Evolutionary conservation across 108 stramenopile species (phyloP).

Genomic region (Fragilariopsis cylindrus): DNA sequence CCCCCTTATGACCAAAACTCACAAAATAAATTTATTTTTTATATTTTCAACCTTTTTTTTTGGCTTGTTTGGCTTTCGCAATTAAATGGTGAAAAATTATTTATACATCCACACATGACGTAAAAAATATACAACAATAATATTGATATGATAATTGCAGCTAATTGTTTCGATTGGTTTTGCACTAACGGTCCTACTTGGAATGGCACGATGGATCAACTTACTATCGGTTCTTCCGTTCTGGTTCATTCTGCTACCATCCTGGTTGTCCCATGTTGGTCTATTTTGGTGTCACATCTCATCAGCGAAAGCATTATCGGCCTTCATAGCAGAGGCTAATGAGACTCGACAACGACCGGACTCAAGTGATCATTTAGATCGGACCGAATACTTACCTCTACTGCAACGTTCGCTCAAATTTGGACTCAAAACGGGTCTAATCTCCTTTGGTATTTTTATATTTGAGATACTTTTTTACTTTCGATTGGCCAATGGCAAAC

Average conservation of each 20-base stretch:
- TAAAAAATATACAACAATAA: too few species aligned
- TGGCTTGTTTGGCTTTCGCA: neutral
- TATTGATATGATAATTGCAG: constrained; percentile 24
- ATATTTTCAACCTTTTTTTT: neutral
- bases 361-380: constrained; percentile 80
- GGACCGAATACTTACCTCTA: constrained; percentile 83
- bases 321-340: constrained; percentile 81
- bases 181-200: constrained; percentile 64
- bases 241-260: constrained; percentile 79
- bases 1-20: neutral
- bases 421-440: constrained; percentile 84
- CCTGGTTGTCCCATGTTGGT: constrained; percentile 75
- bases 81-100: too few species aligned
- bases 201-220: constrained; percentile 65
- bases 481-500: constrained; percentile 38
- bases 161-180: constrained; percentile 80
- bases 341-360: constrained; percentile 78
- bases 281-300: constrained; percentile 64
- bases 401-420: constrained; percentile 83
- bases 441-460: constrained; percentile 73
- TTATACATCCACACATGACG: too few species aligned
- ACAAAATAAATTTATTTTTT: neutral
- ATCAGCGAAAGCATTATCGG: constrained; percentile 69
- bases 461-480: constrained; percentile 80
- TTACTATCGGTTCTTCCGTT: constrained; percentile 60